Conservation (phyloP, 1,139 yeast genomes). For the Meyerozyma elateridarum region DNA sequence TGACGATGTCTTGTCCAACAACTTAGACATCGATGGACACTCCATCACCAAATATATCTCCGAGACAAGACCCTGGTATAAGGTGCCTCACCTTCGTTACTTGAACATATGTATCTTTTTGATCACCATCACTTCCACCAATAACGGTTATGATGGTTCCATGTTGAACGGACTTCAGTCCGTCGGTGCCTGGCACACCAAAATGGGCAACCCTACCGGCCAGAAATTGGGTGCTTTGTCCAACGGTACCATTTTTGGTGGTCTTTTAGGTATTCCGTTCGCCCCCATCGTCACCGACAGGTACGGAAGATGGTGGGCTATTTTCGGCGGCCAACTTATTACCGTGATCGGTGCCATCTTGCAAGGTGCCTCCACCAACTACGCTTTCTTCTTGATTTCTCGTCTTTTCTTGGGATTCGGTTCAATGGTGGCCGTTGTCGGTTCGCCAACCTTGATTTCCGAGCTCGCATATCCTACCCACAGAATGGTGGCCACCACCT, state of each 20-base stretch:
- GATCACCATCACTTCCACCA: slow-evolving; percentile 42
- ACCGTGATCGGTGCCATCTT: slow-evolving; percentile 29
- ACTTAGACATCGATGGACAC: slow-evolving; percentile 2
- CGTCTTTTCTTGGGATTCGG: slow-evolving; percentile 8
- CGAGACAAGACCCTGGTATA: slow-evolving; percentile 11
- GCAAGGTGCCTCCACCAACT: slow-evolving; percentile 6
- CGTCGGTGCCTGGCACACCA: slow-evolving; percentile 29
- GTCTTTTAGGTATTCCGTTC: slow-evolving; percentile 16
- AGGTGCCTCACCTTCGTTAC: slow-evolving; percentile 23
- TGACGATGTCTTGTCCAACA: slow-evolving; percentile 2
- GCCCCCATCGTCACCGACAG: slow-evolving; percentile 23
- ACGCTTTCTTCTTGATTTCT: slow-evolving; percentile 7
- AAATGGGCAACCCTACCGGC: slow-evolving; percentile 39
- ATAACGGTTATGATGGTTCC: slow-evolving; percentile 50
- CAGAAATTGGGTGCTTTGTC: slow-evolving; percentile 41
- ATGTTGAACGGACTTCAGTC: slow-evolving; percentile 50
- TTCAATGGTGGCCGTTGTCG: slow-evolving; percentile 4
- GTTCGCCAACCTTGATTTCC: slow-evolving; percentile 6
- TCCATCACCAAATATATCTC: slow-evolving; percentile 8
- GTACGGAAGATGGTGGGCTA: slow-evolving; percentile 31
- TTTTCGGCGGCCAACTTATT: slow-evolving; percentile 22
- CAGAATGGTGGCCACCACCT: slow-evolving; percentile 5
- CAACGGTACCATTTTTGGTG: slow-evolving; percentile 28
- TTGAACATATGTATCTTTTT: slow-evolving; percentile 34
- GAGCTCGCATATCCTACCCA: slow-evolving; percentile 7